A percentile compares a stretch with the other conserved stretches of the same genome.
Evolutionary conservation across 352 stramenopile genomes (phyloP).

Genomic region (Pythium monospermum): DNA sequence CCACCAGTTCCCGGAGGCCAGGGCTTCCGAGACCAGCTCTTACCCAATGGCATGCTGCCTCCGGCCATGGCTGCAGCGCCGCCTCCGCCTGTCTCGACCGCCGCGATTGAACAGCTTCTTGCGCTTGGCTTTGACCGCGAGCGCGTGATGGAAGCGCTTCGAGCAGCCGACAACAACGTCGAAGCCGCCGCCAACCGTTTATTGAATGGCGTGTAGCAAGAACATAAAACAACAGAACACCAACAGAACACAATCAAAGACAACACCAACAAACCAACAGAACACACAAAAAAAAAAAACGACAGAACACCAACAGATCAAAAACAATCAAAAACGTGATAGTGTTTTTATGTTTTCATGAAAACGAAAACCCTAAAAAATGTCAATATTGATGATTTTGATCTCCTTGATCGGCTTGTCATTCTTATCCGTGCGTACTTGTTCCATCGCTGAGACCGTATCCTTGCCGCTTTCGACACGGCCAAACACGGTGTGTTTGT

Average conservation of each 20-base stretch:
- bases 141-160: slow-evolving; percentile 61
- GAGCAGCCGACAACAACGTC: slow-evolving; percentile 81
- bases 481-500: slow-evolving; percentile 94
- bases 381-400: slow-evolving; percentile 88
- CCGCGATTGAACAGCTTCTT: slow-evolving; percentile 74
- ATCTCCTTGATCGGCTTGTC: slow-evolving; percentile 79
- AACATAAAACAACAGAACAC: neutral
- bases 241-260: slow-evolving; percentile 1
- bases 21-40: slow-evolving; percentile 76
- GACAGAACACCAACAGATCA: neutral
- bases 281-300: neutral
- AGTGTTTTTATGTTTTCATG: no score
- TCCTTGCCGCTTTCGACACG: slow-evolving; percentile 93
- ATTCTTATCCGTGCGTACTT: slow-evolving; percentile 82
- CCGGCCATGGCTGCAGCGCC: slow-evolving; percentile 58
- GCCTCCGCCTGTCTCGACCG: slow-evolving; percentile 55
- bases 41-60: slow-evolving; percentile 56
- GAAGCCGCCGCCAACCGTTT: slow-evolving; percentile 80
- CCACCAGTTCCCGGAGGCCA: slow-evolving; percentile 32
- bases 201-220: slow-evolving; percentile 55
- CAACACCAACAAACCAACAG: neutral
- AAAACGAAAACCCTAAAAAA: no score
- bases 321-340: no score
- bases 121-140: slow-evolving; percentile 71
- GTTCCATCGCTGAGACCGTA: slow-evolving; percentile 95